These are phyloP conservation scores for Globisporangium ultimum DNA, from an alignment of 352 stramenopile genomes.

Conservation along the genomic window DNA sequence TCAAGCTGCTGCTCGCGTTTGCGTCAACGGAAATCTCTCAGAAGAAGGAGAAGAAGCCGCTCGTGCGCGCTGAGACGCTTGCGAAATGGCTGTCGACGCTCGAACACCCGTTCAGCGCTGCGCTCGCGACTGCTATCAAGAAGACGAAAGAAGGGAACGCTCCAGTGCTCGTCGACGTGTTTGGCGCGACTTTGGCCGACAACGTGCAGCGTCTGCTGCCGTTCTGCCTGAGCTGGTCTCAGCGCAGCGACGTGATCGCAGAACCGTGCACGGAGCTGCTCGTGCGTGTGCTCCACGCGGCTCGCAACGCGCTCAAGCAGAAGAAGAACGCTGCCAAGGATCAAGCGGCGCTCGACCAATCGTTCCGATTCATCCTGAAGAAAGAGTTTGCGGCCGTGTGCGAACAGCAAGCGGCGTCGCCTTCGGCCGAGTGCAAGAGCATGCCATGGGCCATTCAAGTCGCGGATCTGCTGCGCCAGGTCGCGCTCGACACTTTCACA, in stretches of 20 bases:
- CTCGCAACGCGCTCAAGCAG: constrained; percentile 23
- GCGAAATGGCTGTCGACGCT: constrained; percentile 44
- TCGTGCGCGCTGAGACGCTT: constrained; percentile 28
- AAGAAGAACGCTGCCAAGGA: constrained; percentile 42
- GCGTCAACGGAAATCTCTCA: constrained; percentile 11
- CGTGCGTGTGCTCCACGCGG: constrained; percentile 49
- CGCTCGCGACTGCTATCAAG: constrained; percentile 7
- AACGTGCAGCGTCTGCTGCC: constrained; percentile 43
- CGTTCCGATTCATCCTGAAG: constrained; percentile 55
- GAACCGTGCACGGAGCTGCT: constrained; percentile 48
- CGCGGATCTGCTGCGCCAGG: constrained; percentile 48
- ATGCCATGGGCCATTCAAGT: constrained; percentile 25
- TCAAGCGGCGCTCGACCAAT: constrained; percentile 35
- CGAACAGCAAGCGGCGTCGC: constrained; percentile 15
- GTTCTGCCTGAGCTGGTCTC: constrained; percentile 61
- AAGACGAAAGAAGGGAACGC: constrained; percentile 15
- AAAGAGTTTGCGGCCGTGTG: constrained; percentile 60
- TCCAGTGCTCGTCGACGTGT: constrained; percentile 28
- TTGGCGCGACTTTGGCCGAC: constrained; percentile 38
- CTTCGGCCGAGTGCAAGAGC: constrained; percentile 8
- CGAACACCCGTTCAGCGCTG: constrained; percentile 49
- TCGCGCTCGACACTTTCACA: constrained; percentile 30
- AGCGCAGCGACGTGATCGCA: constrained; percentile 41
- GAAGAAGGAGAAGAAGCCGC: constrained; percentile 13
- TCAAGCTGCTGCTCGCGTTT: constrained; percentile 63